Conservation (phyloP, 768 basidiomycete species). For the Mycena polygramma region DNA sequence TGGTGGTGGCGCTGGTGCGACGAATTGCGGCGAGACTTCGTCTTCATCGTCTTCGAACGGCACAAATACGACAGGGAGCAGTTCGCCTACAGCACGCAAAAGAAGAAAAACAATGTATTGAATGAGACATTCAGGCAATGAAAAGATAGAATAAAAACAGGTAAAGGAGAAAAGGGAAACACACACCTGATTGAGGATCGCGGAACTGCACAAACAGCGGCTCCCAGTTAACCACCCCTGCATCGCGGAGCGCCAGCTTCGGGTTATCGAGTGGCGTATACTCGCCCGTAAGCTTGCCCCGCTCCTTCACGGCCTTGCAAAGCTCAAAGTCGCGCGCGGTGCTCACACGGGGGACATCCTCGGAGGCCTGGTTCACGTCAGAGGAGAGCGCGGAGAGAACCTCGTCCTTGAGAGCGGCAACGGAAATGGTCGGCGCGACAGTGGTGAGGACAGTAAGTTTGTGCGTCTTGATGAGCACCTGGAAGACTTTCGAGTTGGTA, state of each 20-base stretch:
- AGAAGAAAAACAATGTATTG: conserved; percentile 30
- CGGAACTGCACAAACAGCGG: conserved; percentile 76
- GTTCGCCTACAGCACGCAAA: conserved; percentile 57
- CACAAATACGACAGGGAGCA: conserved; percentile 70
- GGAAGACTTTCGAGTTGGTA: conserved; percentile 71
- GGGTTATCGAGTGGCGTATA: conserved; percentile 67
- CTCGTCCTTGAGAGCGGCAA: conserved; percentile 73
- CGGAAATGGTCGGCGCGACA: conserved; percentile 63
- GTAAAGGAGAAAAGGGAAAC: conserved; percentile 9
- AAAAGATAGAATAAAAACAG: conserved; percentile 24
- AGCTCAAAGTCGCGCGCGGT: conserved; percentile 72
- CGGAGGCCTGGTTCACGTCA: conserved; percentile 41
- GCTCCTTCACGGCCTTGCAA: conserved; percentile 65
- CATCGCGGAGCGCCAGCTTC: conserved; percentile 59
- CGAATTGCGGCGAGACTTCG: conserved; percentile 47
- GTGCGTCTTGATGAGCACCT: conserved; percentile 80
- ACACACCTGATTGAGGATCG: conserved; percentile 70
- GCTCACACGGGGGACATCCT: conserved; percentile 47
- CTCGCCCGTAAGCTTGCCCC: conserved; percentile 61
- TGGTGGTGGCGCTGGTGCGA: conserved; percentile 41
- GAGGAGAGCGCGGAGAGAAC: conserved; percentile 72
- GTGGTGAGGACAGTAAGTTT: conserved; percentile 76
- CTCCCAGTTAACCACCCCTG: conserved; percentile 74
- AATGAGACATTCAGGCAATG: conserved; percentile 16
- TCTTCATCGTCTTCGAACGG: conserved; percentile 75